phyloP scores from a whole-genome alignment of 495 filamentous ascomycete genomes.

The Aspergillus heteromorphus region DNA sequence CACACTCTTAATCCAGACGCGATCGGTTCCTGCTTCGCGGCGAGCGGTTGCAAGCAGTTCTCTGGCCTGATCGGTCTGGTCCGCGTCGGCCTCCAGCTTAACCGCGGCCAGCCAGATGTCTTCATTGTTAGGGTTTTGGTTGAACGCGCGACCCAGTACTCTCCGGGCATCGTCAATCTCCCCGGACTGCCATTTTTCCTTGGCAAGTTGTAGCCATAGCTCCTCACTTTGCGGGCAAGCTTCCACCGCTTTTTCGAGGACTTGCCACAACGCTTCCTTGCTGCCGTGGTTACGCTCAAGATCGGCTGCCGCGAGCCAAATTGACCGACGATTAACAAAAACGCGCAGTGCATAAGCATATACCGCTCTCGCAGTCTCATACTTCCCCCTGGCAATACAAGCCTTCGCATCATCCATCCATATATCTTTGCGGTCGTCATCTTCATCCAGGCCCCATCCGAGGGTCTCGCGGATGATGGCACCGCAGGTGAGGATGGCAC shows the following conservation, averaged over 20 bases:
- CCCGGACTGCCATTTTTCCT: constrained; percentile 84
- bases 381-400: constrained; percentile 70
- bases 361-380: constrained; percentile 87
- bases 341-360: constrained; percentile 86
- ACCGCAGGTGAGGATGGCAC: constrained; percentile 76
- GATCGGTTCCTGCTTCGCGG: constrained; percentile 82
- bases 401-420: constrained; percentile 90
- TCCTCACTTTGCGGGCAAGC: constrained; percentile 83
- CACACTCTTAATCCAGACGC: constrained; percentile 93
- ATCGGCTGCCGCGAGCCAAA: constrained; percentile 87
- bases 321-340: constrained; percentile 73
- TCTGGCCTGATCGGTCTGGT: constrained; percentile 72
- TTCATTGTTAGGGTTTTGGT: constrained; percentile 90
- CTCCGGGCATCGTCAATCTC: constrained; percentile 78
- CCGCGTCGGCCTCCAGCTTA: constrained; percentile 86
- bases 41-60: constrained; percentile 75
- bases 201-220: constrained; percentile 94
- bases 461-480: constrained; percentile 90
- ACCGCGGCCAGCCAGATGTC: constrained; percentile 96
- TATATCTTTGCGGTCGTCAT: constrained; percentile 90
- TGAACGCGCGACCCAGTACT: constrained; percentile 82
- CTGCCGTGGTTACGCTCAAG: constrained; percentile 86
- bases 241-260: constrained; percentile 90
- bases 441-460: constrained; percentile 89
- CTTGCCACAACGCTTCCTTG: constrained; percentile 72